Base-by-base conservation (phyloP, 768 basidiomycete species). In the Suillus subalutaceus region DNA sequence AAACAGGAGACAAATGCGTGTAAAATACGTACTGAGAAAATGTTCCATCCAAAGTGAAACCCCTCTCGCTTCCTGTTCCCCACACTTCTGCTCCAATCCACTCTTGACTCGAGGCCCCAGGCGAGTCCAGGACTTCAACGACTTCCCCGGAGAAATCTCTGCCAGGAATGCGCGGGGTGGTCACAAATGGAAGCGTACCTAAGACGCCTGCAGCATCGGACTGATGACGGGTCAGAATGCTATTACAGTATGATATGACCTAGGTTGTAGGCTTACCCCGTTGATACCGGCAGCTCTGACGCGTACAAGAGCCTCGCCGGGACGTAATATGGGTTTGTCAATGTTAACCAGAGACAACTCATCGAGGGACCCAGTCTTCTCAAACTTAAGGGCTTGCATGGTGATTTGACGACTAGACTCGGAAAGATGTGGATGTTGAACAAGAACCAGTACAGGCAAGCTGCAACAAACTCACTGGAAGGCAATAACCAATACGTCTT, bases 61-160 rank as follows among this genome's bases (percentile, higher is more conserved):
- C 77, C 20, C 78, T 65, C 6, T 72, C 68, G 32, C 78, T 55
- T 37, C 77, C 78, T 0, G 77, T 79, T 38, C 77, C 78, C 77
- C 77, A 78, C 3, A 78, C 78, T 0, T 79, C 66, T 38, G 71
- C 66, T 52, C 74, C 77, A 0, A 75, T 57, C 77, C 77, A 78
- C 5, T 67, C 7, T 3, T 65, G 53, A 2, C 68, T 63, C 0
- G 69, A 40, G 4, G 63, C 56, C 9, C 76, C 77, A 1, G 65
- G 32, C 4, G 72, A 64, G 26, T 78, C 74, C 58, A 74, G 44
- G 1, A 75, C 78, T 41, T 78, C 76, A 13, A 75, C 71, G 37
- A 78, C 74, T n/a, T 79, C 72, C 0, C 77, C 77, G 1, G 77
- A 79, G 44, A 79, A 79, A 46, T 78, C 77, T 50, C 77, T 66